A percentile compares a stretch with the other conserved stretches of the same genome.
Evolutionary conservation across 768 basidiomycete species (phyloP).

Genomic region (Agrocybe chaxingu): DNA sequence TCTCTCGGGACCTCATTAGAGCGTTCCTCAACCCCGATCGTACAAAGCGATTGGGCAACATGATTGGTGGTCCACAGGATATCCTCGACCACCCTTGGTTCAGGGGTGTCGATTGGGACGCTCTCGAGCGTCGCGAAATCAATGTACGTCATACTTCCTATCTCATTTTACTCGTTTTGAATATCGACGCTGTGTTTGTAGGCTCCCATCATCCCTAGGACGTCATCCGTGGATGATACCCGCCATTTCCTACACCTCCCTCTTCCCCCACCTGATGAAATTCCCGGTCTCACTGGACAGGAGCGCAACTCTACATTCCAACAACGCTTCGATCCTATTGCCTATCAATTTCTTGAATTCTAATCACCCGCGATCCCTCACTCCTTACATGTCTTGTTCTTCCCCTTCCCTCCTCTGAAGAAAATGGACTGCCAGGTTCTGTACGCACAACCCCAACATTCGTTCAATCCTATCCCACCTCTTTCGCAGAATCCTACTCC

Average conservation of each 20-base stretch:
- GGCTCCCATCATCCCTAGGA: conserved; percentile 87
- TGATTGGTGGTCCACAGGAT: conserved; percentile 89
- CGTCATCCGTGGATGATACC: conserved; percentile 77
- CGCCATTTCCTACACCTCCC: conserved; percentile 83
- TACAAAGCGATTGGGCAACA: conserved; percentile 87
- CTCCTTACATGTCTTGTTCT: conserved; percentile 13
- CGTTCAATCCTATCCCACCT: conserved; percentile 15
- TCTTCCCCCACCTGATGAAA: conserved; percentile 71
- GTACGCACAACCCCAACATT: conserved; percentile 8
- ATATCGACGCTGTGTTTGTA: conserved; percentile 24
- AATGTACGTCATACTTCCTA: conserved; percentile 45
- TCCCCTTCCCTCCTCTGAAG: neutral
- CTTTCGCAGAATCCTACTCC: conserved; percentile 2
- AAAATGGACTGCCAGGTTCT: conserved; percentile 4
- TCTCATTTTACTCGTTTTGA: neutral
- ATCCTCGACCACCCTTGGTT: conserved; percentile 94
- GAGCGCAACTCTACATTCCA: conserved; percentile 57
- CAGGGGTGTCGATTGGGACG: conserved; percentile 90
- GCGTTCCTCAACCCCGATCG: conserved; percentile 91
- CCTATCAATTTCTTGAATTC: conserved; percentile 76
- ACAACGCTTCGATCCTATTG: conserved; percentile 62
- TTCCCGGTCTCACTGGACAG: conserved; percentile 71
- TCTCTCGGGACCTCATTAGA: conserved; percentile 85
- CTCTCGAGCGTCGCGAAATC: conserved; percentile 82
- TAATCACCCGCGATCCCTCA: conserved; percentile 30